Conservation (phyloP, 441 rosid genomes). For the Croton setiger region DNA sequence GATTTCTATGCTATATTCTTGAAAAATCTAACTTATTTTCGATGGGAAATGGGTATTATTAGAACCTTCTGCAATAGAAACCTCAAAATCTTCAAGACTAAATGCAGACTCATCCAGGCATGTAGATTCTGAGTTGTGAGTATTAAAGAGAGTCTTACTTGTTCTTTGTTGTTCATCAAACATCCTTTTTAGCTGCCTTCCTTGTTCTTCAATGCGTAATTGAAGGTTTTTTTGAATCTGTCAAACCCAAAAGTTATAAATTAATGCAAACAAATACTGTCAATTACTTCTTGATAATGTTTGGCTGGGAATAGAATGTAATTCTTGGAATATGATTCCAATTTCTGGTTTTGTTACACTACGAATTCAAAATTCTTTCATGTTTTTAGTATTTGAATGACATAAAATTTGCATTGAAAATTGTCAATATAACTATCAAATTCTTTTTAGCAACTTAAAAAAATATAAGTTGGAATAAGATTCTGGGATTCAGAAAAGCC, state of each 20-base stretch:
- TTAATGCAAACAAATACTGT: too few species aligned
- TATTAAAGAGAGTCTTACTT: slow-evolving; percentile 33
- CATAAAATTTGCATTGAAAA: too few species aligned
- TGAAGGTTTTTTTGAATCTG: slow-evolving; percentile 82
- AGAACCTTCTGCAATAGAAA: slow-evolving; percentile 39
- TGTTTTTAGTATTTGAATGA: too few species aligned
- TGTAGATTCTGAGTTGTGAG: slow-evolving; percentile 26
- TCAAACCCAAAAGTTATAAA: neutral
- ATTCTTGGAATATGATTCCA: too few species aligned
- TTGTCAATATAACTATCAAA: too few species aligned
- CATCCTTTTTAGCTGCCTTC: slow-evolving; percentile 68
- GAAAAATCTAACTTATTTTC: slow-evolving; percentile 55
- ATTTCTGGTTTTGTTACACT: too few species aligned
- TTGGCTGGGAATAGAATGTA: too few species aligned
- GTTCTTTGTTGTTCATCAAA: slow-evolving; percentile 72
- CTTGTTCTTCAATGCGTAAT: slow-evolving; percentile 80
- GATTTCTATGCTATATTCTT: slow-evolving; percentile 20
- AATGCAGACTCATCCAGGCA: slow-evolving; percentile 24
- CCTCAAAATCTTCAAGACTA: slow-evolving; percentile 41
- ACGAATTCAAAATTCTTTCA: too few species aligned
- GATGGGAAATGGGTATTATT: slow-evolving; percentile 45
- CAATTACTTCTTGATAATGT: too few species aligned
- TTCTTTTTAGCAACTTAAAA: too few species aligned
- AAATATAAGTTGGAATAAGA: too few species aligned
- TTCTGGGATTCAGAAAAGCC: too few species aligned